Evolutionary conservation across 306 rosid species (phyloP).

Genomic region (Malus sylvestris): DNA sequence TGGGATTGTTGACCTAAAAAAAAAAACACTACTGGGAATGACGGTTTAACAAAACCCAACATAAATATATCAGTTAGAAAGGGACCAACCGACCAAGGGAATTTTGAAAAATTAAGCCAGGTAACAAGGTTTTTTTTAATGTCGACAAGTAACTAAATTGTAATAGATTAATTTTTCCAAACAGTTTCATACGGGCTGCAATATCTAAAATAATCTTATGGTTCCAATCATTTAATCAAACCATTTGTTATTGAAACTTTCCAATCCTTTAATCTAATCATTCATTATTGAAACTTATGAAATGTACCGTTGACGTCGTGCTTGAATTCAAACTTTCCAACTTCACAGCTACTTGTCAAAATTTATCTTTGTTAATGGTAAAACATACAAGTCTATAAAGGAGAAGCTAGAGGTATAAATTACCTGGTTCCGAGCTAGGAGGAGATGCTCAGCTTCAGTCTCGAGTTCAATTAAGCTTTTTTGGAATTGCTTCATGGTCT

Average conservation of each 20-base stretch:
- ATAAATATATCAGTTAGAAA: not conserved
- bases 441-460: constrained; percentile 69
- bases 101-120: not conserved
- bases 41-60: not conserved
- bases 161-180: too few relatives aligned
- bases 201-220: not conserved
- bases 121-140: not conserved
- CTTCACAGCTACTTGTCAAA: not conserved
- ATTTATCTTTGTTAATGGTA: not conserved
- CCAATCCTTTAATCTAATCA: too few relatives aligned
- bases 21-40: not conserved
- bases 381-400: not conserved
- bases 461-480: constrained; percentile 51
- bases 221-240: not conserved
- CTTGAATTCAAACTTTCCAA: not conserved
- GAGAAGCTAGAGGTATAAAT: not conserved
- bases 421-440: constrained; percentile 72
- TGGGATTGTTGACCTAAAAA: too few relatives aligned
- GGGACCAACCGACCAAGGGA: not conserved
- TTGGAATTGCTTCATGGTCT: constrained; percentile 42
- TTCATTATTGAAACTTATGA: too few relatives aligned
- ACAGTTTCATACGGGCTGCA: not conserved
- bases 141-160: too few relatives aligned
- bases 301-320: not conserved
- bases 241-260: not conserved